Evolutionary conservation across 257 asterid species (phyloP), one percentile per base, ranked within the genome.

Genomic region (Buddleja alternifolia): DNA sequence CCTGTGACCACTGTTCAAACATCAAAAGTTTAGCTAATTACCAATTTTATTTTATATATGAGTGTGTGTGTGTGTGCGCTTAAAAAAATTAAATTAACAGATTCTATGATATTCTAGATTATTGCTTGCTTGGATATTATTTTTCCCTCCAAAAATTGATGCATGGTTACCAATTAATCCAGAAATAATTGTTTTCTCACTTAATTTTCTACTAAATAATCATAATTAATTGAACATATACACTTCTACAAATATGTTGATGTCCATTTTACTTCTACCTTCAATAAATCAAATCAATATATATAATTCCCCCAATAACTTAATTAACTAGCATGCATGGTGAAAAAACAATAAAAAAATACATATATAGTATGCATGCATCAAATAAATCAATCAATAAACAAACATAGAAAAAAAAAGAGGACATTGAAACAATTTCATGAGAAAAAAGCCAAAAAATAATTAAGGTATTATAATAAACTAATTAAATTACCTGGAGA

Each of bases 401-500:
- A n/a, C n/a, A n/a, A n/a, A n/a, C n/a, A n/a, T n/a, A n/a, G n/a
- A n/a, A n/a, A n/a, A n/a, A n/a, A n/a, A n/a, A n/a, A n/a, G n/a
- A n/a, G n/a, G n/a, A n/a, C n/a, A n/a, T n/a, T n/a, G n/a, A n/a
- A n/a, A n/a, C n/a, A n/a, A n/a, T n/a, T n/a, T n/a, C n/a, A n/a
- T n/a, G n/a, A n/a, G n/a, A n/a, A 51, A 24, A 50, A 0, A 17
- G 1, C 6, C 6, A 19, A 25, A 51, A 12, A 20, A 4, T 8
- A 20, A 11, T 3, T 10, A 7, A 44, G 46, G n/a, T 3, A 55
- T 39, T 24, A 46, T 12, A 6, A 25, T 25, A 29, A 23, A 24
- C 14, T 23, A 23, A 14, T 14, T 0, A 12, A 2, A 7, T 50
- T 72, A 89, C 97, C 97, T 88, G 81, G 97, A 82, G 81, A 91